These are phyloP conservation scores for Verticillium alfalfae DNA, from an alignment of 2,329 filamentous ascomycete genomes.

Conservation along the genomic window DNA sequence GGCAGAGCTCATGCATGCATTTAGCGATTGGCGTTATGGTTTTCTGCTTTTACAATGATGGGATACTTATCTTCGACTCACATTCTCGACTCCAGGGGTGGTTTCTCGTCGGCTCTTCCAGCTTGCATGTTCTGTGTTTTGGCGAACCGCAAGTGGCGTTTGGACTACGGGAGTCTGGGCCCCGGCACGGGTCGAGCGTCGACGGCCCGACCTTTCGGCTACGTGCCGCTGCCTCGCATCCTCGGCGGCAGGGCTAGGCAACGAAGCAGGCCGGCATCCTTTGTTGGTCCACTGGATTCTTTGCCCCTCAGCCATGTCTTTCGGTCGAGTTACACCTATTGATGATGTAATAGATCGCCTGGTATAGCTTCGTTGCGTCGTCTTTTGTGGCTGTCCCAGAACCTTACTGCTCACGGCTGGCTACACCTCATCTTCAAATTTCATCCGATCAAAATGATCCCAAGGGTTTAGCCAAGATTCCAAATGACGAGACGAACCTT, in stretches of 20 bases:
- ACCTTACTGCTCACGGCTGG: not conserved
- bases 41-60: not conserved
- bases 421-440: not conserved
- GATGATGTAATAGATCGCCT: not conserved
- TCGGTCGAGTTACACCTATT: conserved; percentile 2
- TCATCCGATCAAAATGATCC: not conserved
- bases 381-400: not conserved
- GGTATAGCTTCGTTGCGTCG: not conserved
- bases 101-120: not conserved
- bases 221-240: not conserved
- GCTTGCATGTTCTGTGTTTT: not conserved
- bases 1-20: not conserved
- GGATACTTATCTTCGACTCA: not conserved
- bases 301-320: not conserved
- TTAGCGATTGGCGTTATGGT: not conserved
- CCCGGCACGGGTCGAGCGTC: not conserved
- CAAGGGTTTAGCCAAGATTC: not conserved
- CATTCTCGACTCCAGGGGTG: not conserved
- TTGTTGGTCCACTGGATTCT: conserved; percentile 3
- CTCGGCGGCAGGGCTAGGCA: not conserved
- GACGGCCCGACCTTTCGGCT: not conserved
- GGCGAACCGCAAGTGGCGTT: not conserved
- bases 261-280: not conserved
- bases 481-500: no score
- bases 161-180: conserved; percentile 4